These are phyloP conservation scores for Tuber magnatum DNA, from an alignment of 495 filamentous ascomycete species.

Conservation along the genomic window DNA sequence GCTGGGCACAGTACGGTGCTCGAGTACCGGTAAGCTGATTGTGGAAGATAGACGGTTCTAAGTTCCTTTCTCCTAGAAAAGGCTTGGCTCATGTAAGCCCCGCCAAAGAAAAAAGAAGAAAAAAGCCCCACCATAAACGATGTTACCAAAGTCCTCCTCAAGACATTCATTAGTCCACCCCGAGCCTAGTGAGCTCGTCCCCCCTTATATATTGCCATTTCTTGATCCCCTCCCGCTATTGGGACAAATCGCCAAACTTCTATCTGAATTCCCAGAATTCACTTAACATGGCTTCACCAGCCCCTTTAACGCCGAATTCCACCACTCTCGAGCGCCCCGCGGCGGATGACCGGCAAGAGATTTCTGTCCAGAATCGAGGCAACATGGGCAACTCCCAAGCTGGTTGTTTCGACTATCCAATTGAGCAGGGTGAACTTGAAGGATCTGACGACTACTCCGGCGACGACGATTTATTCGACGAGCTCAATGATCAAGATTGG, in stretches of 20 bases:
- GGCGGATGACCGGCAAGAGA: background rate
- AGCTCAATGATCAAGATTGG: slow-evolving; percentile 55
- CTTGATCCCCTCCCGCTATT: background rate
- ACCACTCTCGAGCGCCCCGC: background rate
- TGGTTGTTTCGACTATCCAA: slow-evolving; percentile 39
- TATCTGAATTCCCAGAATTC: background rate
- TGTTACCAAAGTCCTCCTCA: background rate
- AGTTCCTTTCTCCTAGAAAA: background rate
- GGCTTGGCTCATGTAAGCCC: background rate
- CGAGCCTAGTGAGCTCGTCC: background rate
- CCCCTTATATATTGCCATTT: background rate
- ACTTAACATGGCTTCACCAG: background rate
- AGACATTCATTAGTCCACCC: background rate
- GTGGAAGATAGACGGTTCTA: too few species aligned
- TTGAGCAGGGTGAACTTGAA: slow-evolving; percentile 42
- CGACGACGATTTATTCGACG: slow-evolving; percentile 46
- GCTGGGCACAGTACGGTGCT: too few species aligned
- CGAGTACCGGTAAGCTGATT: too few species aligned
- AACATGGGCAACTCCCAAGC: slow-evolving; percentile 11
- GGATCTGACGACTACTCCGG: slow-evolving; percentile 53
- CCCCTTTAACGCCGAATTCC: background rate
- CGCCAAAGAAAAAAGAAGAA: background rate
- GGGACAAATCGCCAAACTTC: background rate
- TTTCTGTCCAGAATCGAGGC: background rate
- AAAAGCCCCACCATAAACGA: background rate